phyloP scores from a whole-genome alignment of 129 eudicot genomes.

The Kitagawia praeruptora region DNA sequence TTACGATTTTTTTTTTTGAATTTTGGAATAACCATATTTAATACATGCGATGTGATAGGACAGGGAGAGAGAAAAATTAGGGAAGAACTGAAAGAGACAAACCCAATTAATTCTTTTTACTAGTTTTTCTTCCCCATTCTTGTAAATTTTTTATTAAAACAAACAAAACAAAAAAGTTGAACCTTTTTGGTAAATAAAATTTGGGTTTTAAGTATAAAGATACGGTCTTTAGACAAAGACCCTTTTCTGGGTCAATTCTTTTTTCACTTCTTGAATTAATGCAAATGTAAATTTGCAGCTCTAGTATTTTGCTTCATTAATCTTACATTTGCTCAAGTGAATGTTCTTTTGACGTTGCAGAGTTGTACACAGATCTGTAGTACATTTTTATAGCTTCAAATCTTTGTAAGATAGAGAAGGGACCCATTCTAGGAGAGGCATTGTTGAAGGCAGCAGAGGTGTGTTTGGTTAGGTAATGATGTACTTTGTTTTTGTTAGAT shows the following conservation, averaged over 20 bases:
- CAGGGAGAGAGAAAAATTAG: constrained; percentile 1
- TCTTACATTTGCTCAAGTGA: constrained; percentile 2
- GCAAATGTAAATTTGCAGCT: constrained; percentile 22
- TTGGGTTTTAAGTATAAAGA: constrained; percentile 11
- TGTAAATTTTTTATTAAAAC: not conserved
- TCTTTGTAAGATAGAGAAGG: constrained; percentile 3
- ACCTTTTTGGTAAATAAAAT: constrained; percentile 5
- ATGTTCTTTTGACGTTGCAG: constrained; percentile 13
- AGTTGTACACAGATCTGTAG: constrained; percentile 17
- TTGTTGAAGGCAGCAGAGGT: constrained; percentile 21
- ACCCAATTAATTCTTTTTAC: constrained; percentile 20
- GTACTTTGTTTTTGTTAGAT: constrained; percentile 14
- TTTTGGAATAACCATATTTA: not conserved
- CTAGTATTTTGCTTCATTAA: constrained; percentile 13
- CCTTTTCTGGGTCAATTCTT: constrained; percentile 7
- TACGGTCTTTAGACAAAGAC: not conserved
- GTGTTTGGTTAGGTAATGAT: constrained; percentile 25
- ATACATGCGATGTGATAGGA: constrained; percentile 5
- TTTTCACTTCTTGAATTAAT: not conserved
- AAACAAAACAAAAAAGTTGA: not conserved
- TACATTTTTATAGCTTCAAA: constrained; percentile 10
- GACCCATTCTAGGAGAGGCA: constrained; percentile 7
- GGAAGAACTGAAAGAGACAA: constrained; percentile 15
- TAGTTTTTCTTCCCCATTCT: constrained; percentile 1
- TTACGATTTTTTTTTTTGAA: too few species aligned